Evolutionary conservation across 768 basidiomycete genomes (phyloP).

Genomic region (Leucocoprinus birnbaumii): DNA sequence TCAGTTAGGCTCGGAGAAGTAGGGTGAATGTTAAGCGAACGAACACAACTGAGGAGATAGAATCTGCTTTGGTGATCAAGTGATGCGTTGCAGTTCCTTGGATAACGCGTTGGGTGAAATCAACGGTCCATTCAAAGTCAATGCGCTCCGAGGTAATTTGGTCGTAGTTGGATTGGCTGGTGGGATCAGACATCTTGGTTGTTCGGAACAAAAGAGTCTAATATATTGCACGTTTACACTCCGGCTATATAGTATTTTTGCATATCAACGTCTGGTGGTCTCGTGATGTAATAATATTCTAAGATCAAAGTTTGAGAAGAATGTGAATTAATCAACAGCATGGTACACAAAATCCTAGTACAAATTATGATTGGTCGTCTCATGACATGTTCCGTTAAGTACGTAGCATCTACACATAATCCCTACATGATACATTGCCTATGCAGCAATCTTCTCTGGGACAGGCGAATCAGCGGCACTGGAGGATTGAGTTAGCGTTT

Average conservation of each 20-base stretch:
- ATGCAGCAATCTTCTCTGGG: background rate
- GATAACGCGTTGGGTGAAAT: conserved; percentile 63
- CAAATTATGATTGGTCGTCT: no score
- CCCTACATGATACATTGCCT: no score
- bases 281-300: no score
- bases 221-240: background rate
- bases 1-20: background rate
- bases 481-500: background rate
- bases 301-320: no score
- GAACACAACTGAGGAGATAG: conserved; percentile 60
- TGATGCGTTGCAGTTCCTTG: conserved; percentile 64
- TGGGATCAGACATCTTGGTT: conserved; percentile 42
- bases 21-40: conserved; percentile 17
- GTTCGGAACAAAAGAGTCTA: background rate
- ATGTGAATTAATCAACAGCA: no score
- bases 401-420: no score
- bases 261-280: no score
- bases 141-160: conserved; percentile 66
- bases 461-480: background rate
- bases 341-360: no score
- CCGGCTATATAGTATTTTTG: no score
- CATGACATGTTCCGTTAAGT: no score
- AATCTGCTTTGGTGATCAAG: conserved; percentile 50
- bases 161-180: conserved; percentile 79
- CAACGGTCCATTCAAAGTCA: conserved; percentile 73